Conservation (phyloP, 768 basidiomycete genomes). For the Tricholoma hemisulphureum region DNA sequence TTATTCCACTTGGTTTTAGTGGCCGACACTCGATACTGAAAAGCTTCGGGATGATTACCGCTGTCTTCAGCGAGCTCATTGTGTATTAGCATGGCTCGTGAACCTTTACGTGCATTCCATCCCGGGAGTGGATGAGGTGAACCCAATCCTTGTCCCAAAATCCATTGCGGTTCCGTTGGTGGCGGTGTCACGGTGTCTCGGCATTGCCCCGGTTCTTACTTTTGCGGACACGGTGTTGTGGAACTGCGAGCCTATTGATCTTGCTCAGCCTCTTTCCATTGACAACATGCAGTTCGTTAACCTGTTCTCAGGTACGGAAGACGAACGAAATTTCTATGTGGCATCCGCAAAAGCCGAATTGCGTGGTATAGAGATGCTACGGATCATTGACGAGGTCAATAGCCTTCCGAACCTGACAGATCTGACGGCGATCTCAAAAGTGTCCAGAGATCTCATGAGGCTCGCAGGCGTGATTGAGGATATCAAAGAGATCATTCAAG, state of each 20-base stretch:
- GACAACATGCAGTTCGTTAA: constrained; percentile 75
- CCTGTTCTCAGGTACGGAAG: constrained; percentile 80
- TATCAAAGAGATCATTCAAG: constrained; percentile 66
- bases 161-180: constrained; percentile 78
- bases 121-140: constrained; percentile 38
- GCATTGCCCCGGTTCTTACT: constrained; percentile 91
- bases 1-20: constrained; percentile 40
- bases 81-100: constrained; percentile 84
- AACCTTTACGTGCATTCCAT: constrained; percentile 90
- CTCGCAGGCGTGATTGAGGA: constrained; percentile 71
- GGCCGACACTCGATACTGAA: constrained; percentile 64
- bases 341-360: constrained; percentile 84
- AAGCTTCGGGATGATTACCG: constrained; percentile 54
- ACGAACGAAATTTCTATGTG: constrained; percentile 85
- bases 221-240: constrained; percentile 96
- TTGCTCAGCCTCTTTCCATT: constrained; percentile 54
- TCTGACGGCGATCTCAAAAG: constrained; percentile 59
- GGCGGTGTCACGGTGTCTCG: constrained; percentile 68
- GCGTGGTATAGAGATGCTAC: constrained; percentile 81
- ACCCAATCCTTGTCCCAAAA: constrained; percentile 62
- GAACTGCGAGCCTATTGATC: constrained; percentile 73
- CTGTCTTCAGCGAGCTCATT: constrained; percentile 78
- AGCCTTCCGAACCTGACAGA: constrained; percentile 69
- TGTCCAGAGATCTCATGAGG: constrained; percentile 68
- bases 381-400: constrained; percentile 84